phyloP scores from a whole-genome alignment of 495 filamentous ascomycete genomes.

The Daldinia bambusicola region DNA sequence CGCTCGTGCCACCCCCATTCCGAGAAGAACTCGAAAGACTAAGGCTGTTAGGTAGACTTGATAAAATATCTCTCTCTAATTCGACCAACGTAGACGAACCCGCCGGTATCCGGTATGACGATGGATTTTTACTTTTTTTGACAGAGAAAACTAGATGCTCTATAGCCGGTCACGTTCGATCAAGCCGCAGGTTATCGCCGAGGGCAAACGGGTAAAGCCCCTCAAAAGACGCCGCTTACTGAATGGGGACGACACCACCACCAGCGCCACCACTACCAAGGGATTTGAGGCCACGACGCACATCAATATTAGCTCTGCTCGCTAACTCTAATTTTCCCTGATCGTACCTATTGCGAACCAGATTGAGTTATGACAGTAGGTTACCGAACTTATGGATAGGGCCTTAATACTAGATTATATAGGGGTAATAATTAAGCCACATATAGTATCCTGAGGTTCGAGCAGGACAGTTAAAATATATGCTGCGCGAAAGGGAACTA shows the following conservation, averaged over 20 bases:
- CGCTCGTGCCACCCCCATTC: conserved; percentile 23
- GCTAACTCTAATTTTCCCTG: not conserved
- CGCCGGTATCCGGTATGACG: conserved; percentile 16
- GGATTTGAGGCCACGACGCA: conserved; percentile 7
- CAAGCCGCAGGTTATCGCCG: not conserved
- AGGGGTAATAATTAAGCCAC: not conserved
- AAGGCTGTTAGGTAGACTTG: not conserved
- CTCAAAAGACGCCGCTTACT: not conserved
- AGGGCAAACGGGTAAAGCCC: not conserved
- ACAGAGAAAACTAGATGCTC: not conserved
- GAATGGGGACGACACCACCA: conserved; percentile 15
- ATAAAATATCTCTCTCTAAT: conserved; percentile 9
- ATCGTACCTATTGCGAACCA: conserved; percentile 32
- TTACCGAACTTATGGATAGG: conserved; percentile 17
- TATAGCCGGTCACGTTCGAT: not conserved
- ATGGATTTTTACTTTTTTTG: not conserved
- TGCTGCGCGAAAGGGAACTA: not conserved
- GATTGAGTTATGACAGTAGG: conserved; percentile 40
- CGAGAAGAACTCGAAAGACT: conserved; percentile 2
- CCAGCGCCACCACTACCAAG: not conserved
- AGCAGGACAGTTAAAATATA: not conserved
- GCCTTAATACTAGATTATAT: not conserved
- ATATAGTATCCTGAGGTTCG: not conserved
- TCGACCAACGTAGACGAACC: not conserved
- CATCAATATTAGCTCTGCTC: conserved; percentile 2